Evolutionary conservation across 139 green algal genomes (phyloP), one percentile per base, ranked within the genome.

Genomic region (Micractinium conductrix): DNA sequence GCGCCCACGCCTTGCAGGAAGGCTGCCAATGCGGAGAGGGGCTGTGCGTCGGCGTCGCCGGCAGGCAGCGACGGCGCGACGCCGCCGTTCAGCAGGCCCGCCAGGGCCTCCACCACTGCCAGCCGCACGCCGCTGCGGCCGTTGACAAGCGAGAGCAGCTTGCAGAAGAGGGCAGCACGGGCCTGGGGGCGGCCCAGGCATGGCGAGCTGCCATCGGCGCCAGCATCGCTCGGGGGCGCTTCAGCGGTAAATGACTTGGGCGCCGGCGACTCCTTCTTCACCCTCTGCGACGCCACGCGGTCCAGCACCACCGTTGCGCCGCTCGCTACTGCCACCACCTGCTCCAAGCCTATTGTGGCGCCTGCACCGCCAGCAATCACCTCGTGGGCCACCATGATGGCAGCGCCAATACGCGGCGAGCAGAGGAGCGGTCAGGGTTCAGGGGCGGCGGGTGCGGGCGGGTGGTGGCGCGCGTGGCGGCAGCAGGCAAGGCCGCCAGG

Each of bases 201-300:
- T 1, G 30, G 44, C 26, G 45, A 10, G 1, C 22, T 74, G 10
- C 35, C 16, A 17, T 28, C 10, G 12, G 80, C 44, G 0, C 73
- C 33, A 22, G 80, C 42, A 0, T 73, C 33, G 10, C n/a, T n/a
- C n/a, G 82, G 65, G 24, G 84, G 74, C 2, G 76, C 69, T 78
- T 96, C 94, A 0, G 69, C 30, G 69, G 92, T 76, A 78, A 96
- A 96, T 4, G 79, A 67, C 43, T 95, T 95, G 9, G 94, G 94
- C 4, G 93, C 17, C 16, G 94, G 94, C 0, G 91, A 95, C 12
- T 92, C 90, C 74, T 95, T 96, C 83, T 97, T 97, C 14, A 97
- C 78, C 22, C 94, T 89, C 24, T 92, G 88, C 33, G 89, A 67
- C 21, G 91, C 92, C 19, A 91, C 86, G n/a, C 79, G 35, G 76